Evolutionary conservation across 371 early-diverging fungal genomes (phyloP).

Genomic region (Zopfochytrium polystomum): DNA sequence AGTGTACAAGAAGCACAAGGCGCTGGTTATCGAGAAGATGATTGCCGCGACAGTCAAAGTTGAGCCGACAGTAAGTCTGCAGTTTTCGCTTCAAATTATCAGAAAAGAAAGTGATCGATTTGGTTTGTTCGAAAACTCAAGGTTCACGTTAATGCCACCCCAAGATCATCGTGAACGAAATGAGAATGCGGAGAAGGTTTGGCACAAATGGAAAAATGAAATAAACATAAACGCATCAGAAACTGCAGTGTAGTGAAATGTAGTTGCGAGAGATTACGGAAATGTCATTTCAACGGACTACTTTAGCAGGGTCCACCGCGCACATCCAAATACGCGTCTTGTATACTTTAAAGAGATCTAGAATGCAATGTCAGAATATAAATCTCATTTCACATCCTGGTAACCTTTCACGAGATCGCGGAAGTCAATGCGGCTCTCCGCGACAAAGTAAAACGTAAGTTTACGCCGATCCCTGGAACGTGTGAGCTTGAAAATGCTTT

Average conservation of each 20-base stretch:
- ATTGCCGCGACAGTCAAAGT: slow-evolving; percentile 71
- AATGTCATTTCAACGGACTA: too few species aligned
- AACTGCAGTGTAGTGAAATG: too few species aligned
- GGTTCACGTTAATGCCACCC: slow-evolving; percentile 3
- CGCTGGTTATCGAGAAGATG: slow-evolving; percentile 67
- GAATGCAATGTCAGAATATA: not conserved
- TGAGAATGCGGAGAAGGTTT: too few species aligned
- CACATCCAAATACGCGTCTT: slow-evolving; percentile 99
- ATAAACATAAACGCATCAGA: too few species aligned
- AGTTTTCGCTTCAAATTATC: too few species aligned
- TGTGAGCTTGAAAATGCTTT: too few species aligned
- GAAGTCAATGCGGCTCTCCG: slow-evolving; percentile 97
- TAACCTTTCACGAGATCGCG: slow-evolving; percentile 90
- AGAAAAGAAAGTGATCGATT: too few species aligned
- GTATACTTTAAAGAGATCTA: slow-evolving; percentile 95
- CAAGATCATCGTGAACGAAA: too few species aligned
- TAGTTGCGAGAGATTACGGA: too few species aligned
- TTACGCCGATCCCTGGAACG: slow-evolving; percentile 78
- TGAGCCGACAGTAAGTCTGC: slow-evolving; percentile 55
- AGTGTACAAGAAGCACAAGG: slow-evolving; percentile 66
- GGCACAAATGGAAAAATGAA: too few species aligned
- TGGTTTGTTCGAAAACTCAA: too few species aligned
- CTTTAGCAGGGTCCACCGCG: slow-evolving; percentile 40
- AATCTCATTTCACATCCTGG: too few species aligned
- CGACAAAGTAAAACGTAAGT: slow-evolving; percentile 92